Conservation (phyloP, 176 grass and related monocot species). For the Aegilops tauschii region DNA sequence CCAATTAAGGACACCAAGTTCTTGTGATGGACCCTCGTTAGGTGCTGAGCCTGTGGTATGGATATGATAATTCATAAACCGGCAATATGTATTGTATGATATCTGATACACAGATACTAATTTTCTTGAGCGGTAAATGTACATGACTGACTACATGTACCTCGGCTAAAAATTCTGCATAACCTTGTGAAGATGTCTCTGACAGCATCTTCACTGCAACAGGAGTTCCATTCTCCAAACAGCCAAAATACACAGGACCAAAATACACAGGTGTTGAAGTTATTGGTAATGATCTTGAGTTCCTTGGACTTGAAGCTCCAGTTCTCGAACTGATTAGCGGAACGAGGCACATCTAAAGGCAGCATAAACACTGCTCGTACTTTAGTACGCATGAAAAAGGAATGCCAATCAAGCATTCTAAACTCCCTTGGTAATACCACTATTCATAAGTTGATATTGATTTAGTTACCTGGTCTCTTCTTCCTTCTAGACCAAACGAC, state of each 20-base stretch:
- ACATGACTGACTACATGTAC: not conserved
- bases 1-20: not conserved
- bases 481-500: too few relatives aligned
- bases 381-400: too few relatives aligned
- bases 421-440: too few relatives aligned
- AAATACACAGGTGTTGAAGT: slow-evolving; percentile 6
- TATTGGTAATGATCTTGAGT: slow-evolving; percentile 33
- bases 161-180: slow-evolving; percentile 35
- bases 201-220: slow-evolving; percentile 29
- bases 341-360: not conserved
- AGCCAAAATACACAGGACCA: slow-evolving; percentile 29
- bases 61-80: not conserved
- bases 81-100: too few relatives aligned
- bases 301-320: slow-evolving; percentile 28
- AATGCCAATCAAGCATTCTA: too few relatives aligned
- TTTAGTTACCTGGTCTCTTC: too few relatives aligned
- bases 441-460: too few relatives aligned
- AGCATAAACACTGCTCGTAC: not conserved
- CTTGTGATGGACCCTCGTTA: not conserved
- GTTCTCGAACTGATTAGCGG: slow-evolving; percentile 8
- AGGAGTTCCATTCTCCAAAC: slow-evolving; percentile 23
- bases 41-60: not conserved
- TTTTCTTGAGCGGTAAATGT: too few relatives aligned
- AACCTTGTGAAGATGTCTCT: slow-evolving; percentile 5
- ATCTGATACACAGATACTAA: too few relatives aligned